A percentile compares a stretch with the other conserved stretches of the same genome.
These are phyloP conservation scores for Quercus wislizeni DNA, from an alignment of 306 rosid genomes.

Conservation along the genomic window DNA sequence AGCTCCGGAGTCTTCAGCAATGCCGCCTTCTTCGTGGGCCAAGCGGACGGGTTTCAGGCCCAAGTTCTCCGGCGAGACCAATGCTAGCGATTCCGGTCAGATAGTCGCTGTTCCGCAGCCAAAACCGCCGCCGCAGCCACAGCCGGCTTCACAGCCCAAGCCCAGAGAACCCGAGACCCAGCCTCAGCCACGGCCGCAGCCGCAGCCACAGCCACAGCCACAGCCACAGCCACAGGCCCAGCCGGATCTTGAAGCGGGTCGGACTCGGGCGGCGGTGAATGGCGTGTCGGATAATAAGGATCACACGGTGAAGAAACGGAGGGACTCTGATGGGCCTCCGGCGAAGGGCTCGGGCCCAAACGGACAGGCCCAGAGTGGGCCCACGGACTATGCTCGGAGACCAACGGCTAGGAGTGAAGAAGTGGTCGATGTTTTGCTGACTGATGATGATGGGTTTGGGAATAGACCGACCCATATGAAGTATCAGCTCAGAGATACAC, in stretches of 20 bases:
- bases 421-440: conserved; percentile 67
- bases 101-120: not conserved
- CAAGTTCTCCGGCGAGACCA: conserved; percentile 91
- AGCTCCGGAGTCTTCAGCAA: conserved; percentile 43
- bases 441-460: conserved; percentile 62
- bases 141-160: conserved; percentile 24
- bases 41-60: conserved; percentile 87
- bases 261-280: conserved; percentile 28
- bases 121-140: conserved; percentile 15
- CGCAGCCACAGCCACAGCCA: not conserved
- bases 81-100: conserved; percentile 64
- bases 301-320: conserved; percentile 53
- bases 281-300: conserved; percentile 49
- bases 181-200: not conserved
- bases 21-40: conserved; percentile 96
- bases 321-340: conserved; percentile 66
- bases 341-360: conserved; percentile 36
- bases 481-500: conserved; percentile 89
- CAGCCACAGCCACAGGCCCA: not conserved
- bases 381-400: conserved; percentile 45
- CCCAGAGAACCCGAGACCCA: conserved; percentile 35
- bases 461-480: conserved; percentile 74
- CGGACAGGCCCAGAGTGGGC: conserved; percentile 37
- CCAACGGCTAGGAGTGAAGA: conserved; percentile 47
- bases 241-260: conserved; percentile 68